A percentile compares a stretch with the other conserved stretches of the same genome.
phyloP scores from a whole-genome alignment of 257 asterid species.

The Fraxinus cuspidata region DNA sequence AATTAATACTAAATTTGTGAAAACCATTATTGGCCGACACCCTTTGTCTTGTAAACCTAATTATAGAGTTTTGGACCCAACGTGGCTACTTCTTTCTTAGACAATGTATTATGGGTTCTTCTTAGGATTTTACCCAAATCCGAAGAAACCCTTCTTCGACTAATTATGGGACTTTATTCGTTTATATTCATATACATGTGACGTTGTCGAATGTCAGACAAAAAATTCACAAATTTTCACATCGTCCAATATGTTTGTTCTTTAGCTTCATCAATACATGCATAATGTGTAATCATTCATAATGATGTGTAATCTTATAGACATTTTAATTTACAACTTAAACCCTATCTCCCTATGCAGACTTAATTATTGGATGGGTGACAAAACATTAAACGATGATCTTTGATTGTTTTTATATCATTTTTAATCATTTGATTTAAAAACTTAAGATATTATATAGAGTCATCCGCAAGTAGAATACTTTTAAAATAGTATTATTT shows the following conservation, averaged over 20 bases:
- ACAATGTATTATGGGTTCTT: constrained; percentile 45
- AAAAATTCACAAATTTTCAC: neutral
- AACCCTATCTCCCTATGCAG: too few relatives aligned
- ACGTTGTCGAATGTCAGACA: constrained; percentile 27
- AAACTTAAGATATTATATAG: too few relatives aligned
- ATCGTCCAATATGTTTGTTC: neutral
- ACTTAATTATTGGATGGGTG: too few relatives aligned
- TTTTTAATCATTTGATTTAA: too few relatives aligned
- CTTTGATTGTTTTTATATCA: too few relatives aligned
- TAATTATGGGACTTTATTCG: neutral
- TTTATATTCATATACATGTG: constrained; percentile 24
- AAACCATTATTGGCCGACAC: constrained; percentile 37
- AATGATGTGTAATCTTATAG: too few relatives aligned
- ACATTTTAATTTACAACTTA: too few relatives aligned
- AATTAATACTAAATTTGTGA: neutral
- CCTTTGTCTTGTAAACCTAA: constrained; percentile 26
- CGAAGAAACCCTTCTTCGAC: constrained; percentile 26
- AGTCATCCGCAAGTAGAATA: too few relatives aligned
- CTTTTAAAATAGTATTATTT: too few relatives aligned
- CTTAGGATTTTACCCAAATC: constrained; percentile 34
- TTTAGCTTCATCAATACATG: neutral
- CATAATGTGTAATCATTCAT: neutral
- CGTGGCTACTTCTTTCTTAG: constrained; percentile 35
- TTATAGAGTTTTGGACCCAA: constrained; percentile 28
- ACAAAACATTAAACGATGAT: too few relatives aligned